Evolutionary conservation across 2,329 filamentous ascomycete species (phyloP).

Genomic region (Sporothrix luriei): DNA sequence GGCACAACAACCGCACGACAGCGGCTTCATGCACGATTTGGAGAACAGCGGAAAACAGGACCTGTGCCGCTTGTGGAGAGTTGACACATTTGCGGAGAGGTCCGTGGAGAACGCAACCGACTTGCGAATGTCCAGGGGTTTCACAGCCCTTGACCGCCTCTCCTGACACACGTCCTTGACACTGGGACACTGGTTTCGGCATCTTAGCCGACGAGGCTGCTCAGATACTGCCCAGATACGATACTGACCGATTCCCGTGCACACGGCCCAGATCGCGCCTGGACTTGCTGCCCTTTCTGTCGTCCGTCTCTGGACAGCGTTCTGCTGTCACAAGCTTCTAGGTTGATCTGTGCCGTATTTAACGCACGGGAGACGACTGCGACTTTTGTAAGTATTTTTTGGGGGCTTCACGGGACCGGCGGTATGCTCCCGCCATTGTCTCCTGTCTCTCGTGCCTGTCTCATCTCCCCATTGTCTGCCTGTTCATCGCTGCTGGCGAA

Average conservation of each 20-base stretch:
- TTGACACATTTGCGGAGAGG: background rate
- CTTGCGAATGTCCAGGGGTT: background rate
- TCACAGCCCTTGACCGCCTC: conserved; percentile 5
- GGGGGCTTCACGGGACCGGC: background rate
- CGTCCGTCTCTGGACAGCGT: too few species aligned
- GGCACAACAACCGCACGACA: conserved; percentile 2
- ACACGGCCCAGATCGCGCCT: too few species aligned
- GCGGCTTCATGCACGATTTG: background rate
- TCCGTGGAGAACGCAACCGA: background rate
- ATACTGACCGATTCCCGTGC: too few species aligned
- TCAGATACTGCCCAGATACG: too few species aligned
- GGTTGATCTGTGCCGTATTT: background rate
- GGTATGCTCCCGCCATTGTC: background rate
- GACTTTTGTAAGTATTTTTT: background rate
- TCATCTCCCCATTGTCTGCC: background rate
- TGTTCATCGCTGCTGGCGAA: background rate
- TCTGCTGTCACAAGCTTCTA: too few species aligned
- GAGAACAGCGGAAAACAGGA: background rate
- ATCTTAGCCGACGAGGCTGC: conserved; percentile 1
- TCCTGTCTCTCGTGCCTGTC: background rate
- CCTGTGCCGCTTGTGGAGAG: background rate
- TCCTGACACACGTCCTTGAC: conserved; percentile 6
- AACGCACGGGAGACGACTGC: background rate
- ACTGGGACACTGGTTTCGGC: conserved; percentile 10
- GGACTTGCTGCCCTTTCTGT: too few species aligned